Conservation (phyloP, 192 early-diverging fungal species). For the Coemansia sp. region DNA sequence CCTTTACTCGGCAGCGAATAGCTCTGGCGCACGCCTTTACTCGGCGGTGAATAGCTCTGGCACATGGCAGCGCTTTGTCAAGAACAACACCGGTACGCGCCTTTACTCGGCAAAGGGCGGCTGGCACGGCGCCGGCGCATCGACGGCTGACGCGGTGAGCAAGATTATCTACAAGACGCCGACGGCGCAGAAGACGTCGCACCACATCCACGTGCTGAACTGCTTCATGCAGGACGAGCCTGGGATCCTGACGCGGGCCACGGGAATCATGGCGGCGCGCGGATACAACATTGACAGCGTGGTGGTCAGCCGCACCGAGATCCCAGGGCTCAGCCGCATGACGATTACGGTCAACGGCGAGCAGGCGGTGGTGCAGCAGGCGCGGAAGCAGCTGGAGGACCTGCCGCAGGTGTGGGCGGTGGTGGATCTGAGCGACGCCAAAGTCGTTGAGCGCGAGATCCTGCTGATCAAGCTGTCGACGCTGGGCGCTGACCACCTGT, state of each 20-base stretch:
- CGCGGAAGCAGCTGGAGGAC: slow-evolving; percentile 89
- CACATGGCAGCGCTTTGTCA: too few relatives aligned
- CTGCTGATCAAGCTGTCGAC: slow-evolving; percentile 93
- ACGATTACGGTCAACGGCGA: slow-evolving; percentile 92
- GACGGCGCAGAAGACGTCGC: slow-evolving; percentile 47
- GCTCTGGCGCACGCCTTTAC: slow-evolving; percentile 2
- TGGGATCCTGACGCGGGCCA: slow-evolving; percentile 73
- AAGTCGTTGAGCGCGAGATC: slow-evolving; percentile 89
- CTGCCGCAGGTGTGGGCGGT: slow-evolving; percentile 96
- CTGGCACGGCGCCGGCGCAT: slow-evolving; percentile 12
- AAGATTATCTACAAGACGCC: slow-evolving; percentile 52
- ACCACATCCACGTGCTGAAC: slow-evolving; percentile 76
- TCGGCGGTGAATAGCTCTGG: slow-evolving; percentile 11
- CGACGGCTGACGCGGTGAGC: slow-evolving; percentile 45
- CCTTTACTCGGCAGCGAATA: slow-evolving; percentile 6
- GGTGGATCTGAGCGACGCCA: slow-evolving; percentile 87
- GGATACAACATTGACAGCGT: slow-evolving; percentile 98
- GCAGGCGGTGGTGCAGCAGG: slow-evolving; percentile 82
- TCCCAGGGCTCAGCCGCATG: slow-evolving; percentile 88
- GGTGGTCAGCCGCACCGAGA: slow-evolving; percentile 95
- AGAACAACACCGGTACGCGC: too few relatives aligned
- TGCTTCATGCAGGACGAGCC: slow-evolving; percentile 91
- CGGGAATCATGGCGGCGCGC: slow-evolving; percentile 87
- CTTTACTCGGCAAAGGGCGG: slow-evolving; percentile 8
- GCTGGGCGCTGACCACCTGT: slow-evolving; percentile 60